A percentile compares a stretch with the other conserved stretches of the same genome.
Evolutionary conservation across 345 rosid genomes (phyloP).

Genomic region (Populus ilicifolia): DNA sequence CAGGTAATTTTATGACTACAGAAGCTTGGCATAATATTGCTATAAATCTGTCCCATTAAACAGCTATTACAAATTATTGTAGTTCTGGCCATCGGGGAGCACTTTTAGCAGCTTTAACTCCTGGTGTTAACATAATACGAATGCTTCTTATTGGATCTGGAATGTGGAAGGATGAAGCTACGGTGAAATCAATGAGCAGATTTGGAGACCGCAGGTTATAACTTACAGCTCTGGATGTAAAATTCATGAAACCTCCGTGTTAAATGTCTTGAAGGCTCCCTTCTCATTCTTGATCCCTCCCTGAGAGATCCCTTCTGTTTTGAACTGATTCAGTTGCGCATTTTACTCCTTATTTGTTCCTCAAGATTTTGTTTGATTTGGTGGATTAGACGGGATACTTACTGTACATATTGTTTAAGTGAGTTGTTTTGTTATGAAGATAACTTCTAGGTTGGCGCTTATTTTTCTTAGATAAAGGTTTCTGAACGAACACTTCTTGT

Average conservation of each 20-base stretch:
- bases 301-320: neutral
- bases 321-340: neutral
- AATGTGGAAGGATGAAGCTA: constrained; percentile 74
- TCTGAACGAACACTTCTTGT: neutral
- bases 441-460: neutral
- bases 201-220: constrained; percentile 75
- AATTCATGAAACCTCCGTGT: neutral
- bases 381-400: neutral
- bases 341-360: neutral
- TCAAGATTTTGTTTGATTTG: neutral
- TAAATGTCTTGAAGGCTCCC: neutral
- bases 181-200: constrained; percentile 94
- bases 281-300: neutral
- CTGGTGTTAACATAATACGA: constrained; percentile 64
- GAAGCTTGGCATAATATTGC: constrained; percentile 2
- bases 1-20: constrained; percentile 46
- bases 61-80: constrained; percentile 24
- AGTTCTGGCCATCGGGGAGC: constrained; percentile 84
- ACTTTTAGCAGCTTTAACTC: constrained; percentile 57
- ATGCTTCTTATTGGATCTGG: constrained; percentile 81
- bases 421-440: neutral
- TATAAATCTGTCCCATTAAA: constrained; percentile 8
- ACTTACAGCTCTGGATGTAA: neutral
- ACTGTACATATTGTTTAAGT: neutral
- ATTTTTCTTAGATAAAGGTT: neutral